Base-by-base conservation (phyloP, 345 rosid genomes). In the Hibiscus tridactylites region DNA sequence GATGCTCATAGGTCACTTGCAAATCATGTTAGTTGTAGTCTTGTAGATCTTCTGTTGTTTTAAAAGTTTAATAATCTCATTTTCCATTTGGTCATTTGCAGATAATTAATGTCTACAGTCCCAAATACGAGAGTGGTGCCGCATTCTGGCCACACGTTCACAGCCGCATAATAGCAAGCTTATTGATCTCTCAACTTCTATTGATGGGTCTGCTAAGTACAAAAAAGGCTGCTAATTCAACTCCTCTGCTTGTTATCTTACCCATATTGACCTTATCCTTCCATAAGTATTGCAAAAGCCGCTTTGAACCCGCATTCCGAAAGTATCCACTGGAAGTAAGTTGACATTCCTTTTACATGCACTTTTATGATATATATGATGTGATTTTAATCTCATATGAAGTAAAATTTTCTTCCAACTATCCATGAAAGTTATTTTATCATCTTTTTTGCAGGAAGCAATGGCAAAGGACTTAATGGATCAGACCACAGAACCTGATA, bases 71-170 rank as follows among this genome's bases (percentile, higher is more conserved):
- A 28, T 29, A 29, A 65, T 12, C 46, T 54, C 35, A 60, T 67
- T 10, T 1, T 8, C 60, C 35, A 37, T 46, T 73, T 56, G 53
- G 64, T 66, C 73, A 12, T 54, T 6, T 56, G 85, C 89, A 95
- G 99, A 84, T 95, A 58, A 85, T 95, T 50, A 95, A 92, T 75
- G 99, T 95, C 63, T 95, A 92, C 86, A 83, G 89, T 74, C 99
- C 91, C 79, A 87, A 80, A 44, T 95, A 95, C 26, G 99, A 95
- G 81, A 92, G 99, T 73, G 93, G 89, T 52, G 98, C 90, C 39
- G 99, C 99, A 11, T 95, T 95, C 81, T 95, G 99, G 99, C 99
- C 99, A 0, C 98, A 95, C 28, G 88, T 95, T 71, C 97, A 92
- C 74, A 86, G 87, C 73, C 88, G 98, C 66, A 89, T 95, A 74